A percentile compares a stretch with the other conserved stretches of the same genome.
phyloP scores from a whole-genome alignment of 306 rosid species.

The Cicer judaicum region DNA sequence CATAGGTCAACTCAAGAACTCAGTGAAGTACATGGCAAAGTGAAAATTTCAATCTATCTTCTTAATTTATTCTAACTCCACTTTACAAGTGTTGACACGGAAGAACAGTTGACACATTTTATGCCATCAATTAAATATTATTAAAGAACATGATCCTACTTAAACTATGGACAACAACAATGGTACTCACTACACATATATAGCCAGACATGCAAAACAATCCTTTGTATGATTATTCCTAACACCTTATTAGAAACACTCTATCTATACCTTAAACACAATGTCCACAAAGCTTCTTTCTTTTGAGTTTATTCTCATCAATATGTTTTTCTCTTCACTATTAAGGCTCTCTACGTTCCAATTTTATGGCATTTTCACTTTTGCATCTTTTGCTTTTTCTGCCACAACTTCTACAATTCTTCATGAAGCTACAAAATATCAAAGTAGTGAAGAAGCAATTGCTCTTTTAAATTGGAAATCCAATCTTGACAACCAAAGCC shows the following conservation, averaged over 20 bases:
- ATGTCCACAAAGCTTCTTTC: slow-evolving; percentile 27
- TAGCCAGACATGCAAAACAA: slow-evolving; percentile 11
- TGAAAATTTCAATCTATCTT: too few species aligned
- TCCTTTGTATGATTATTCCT: slow-evolving; percentile 3
- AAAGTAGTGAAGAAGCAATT: slow-evolving; percentile 38
- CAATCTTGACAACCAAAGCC: slow-evolving; percentile 46
- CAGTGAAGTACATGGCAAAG: too few species aligned
- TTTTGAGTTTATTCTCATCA: not conserved
- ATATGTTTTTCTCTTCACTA: slow-evolving; percentile 15
- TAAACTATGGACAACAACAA: not conserved
- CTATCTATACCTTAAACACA: slow-evolving; percentile 7
- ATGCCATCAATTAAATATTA: not conserved
- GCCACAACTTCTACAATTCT: not conserved
- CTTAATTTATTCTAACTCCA: too few species aligned
- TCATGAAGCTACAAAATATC: not conserved
- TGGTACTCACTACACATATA: slow-evolving; percentile 6
- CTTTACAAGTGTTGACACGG: too few species aligned
- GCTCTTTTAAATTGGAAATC: slow-evolving; percentile 47
- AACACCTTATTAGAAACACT: not conserved
- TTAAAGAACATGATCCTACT: slow-evolving; percentile 24
- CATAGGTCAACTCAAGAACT: too few species aligned
- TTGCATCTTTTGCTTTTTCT: slow-evolving; percentile 2
- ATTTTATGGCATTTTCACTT: not conserved
- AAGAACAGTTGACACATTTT: not conserved
- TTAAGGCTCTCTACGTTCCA: slow-evolving; percentile 14